Base-by-base conservation (phyloP, 192 early-diverging fungal genomes). In the Coemansia sp. region DNA sequence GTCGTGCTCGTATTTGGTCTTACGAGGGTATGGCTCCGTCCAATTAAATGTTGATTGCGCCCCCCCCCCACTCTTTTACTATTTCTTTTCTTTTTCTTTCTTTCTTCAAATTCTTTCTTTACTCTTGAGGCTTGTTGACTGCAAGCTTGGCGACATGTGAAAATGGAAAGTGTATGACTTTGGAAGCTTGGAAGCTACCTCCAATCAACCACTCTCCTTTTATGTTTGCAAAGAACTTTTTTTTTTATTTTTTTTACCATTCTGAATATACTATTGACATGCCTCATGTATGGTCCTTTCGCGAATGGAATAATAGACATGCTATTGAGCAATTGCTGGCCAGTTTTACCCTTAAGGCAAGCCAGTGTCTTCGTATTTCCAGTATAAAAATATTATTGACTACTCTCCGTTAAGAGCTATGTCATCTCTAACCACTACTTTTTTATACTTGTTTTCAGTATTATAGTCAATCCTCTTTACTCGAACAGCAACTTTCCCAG, bases 1-100 rank as follows among this genome's bases (percentile, higher is more conserved):
- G 87, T 67, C 86, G 90, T 58, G 95, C 94, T 19, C 85, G 95
- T 64, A 90, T 99, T 53, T 99, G 97, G 97, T 89, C 91, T 11
- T 93, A 93, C 64, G 87, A 89, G 53, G 66, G 58, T n/a, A 15
- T 64, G 62, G 60, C 69, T 4, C 32, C 55, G 2, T 69, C 63
- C 9, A 75, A 75, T 63, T 71, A 62, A 63, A 38, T 38, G 37
- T 15, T 11, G 12, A 42, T 4, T 32, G 23, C 14, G 11, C 10
- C 5, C 27, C 2, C 51, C 14, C 25, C 25, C 12, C 6, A 6
- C 27, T 23, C 12, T 29, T 12, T 9, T 31, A 15, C 29, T 14
- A 55, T 8, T 55, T 31, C 15, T 29, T 4, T 58, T 58, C 6
- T 58, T 19, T 31, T 17, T 5, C 15, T 42, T 42, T 42, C 34